A percentile compares a stretch with the other conserved stretches of the same genome.
Evolutionary conservation across 441 rosid species (phyloP).

Genomic region (Rhodomyrtus psidioides): DNA sequence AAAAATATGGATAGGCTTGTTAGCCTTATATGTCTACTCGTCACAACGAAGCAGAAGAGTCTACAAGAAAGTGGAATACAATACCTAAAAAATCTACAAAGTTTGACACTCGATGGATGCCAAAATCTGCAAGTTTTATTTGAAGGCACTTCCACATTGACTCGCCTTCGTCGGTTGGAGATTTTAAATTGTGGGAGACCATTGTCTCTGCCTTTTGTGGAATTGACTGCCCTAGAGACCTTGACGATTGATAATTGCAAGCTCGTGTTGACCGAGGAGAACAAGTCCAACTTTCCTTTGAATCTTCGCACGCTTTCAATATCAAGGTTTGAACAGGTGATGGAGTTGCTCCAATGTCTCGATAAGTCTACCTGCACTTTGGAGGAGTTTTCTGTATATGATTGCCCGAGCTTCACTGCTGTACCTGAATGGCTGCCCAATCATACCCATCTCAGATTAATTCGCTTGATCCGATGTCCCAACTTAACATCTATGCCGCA

Average conservation of each 20-base stretch:
- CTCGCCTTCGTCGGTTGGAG: no score
- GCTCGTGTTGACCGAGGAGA: background rate
- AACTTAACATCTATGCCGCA: background rate
- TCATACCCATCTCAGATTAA: accelerated
- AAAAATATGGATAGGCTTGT: background rate
- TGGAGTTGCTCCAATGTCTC: background rate
- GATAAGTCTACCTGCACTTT: accelerated
- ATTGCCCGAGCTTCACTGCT: accelerated
- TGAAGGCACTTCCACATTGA: no score
- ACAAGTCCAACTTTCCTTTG: background rate
- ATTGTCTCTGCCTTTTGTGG: no score
- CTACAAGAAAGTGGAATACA: no score
- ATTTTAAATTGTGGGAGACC: no score
- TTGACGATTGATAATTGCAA: accelerated
- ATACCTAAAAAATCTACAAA: no score
- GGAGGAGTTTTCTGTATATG: accelerated
- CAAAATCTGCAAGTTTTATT: no score
- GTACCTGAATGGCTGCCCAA: background rate
- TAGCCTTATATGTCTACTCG: accelerated
- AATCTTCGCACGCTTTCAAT: background rate
- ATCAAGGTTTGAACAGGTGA: accelerated
- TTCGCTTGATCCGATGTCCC: accelerated
- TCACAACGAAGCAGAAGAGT: background rate
- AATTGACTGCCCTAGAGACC: no score
- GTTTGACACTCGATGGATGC: no score